Percentiles rank a stretch among this genome's conserved stretches.
Evolutionary conservation across 2,329 filamentous ascomycete genomes (phyloP).

Genomic region (Cladosporium austrohemisphaericum): DNA sequence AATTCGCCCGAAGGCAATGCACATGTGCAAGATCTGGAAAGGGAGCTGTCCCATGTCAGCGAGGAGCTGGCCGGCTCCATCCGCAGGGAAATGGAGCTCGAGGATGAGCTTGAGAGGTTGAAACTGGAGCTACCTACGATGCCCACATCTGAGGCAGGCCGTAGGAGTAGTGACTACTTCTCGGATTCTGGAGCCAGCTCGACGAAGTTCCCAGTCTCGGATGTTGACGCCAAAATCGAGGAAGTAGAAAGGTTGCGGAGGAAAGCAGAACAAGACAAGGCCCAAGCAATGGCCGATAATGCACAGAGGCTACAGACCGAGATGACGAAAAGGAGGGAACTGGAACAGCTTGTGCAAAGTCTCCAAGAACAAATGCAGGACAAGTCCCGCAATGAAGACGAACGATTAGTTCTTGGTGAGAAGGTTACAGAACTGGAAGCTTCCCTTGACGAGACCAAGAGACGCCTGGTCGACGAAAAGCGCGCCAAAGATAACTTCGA

Average conservation of each 20-base stretch:
- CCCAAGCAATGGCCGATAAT: slow-evolving; percentile 77
- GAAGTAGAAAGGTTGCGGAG: slow-evolving; percentile 81
- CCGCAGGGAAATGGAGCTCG: slow-evolving; percentile 89
- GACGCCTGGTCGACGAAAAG: slow-evolving; percentile 78
- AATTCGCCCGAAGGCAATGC: slow-evolving; percentile 35
- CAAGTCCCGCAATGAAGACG: slow-evolving; percentile 37
- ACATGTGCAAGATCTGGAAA: slow-evolving; percentile 84
- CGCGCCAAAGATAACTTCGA: slow-evolving; percentile 90
- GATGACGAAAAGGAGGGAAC: slow-evolving; percentile 65
- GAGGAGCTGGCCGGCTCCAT: slow-evolving; percentile 90
- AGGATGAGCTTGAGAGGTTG: slow-evolving; percentile 85
- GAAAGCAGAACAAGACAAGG: slow-evolving; percentile 85
- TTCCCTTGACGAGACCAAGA: slow-evolving; percentile 75
- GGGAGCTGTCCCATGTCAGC: slow-evolving; percentile 90
- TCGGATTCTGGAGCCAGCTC: slow-evolving; percentile 93
- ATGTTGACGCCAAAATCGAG: slow-evolving; percentile 54
- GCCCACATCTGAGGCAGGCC: slow-evolving; percentile 48
- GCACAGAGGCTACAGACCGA: slow-evolving; percentile 86
- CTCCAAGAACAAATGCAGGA: slow-evolving; percentile 74
- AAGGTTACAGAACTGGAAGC: slow-evolving; percentile 74
- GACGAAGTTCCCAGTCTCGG: slow-evolving; percentile 67
- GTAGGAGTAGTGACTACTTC: slow-evolving; percentile 93
- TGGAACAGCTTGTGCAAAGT: slow-evolving; percentile 80
- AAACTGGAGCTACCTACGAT: slow-evolving; percentile 68
- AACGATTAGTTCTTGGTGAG: slow-evolving; percentile 42